Evolutionary conservation across 768 basidiomycete species (phyloP), one percentile per base, ranked within the genome.

Genomic region (Trametes coccinea): DNA sequence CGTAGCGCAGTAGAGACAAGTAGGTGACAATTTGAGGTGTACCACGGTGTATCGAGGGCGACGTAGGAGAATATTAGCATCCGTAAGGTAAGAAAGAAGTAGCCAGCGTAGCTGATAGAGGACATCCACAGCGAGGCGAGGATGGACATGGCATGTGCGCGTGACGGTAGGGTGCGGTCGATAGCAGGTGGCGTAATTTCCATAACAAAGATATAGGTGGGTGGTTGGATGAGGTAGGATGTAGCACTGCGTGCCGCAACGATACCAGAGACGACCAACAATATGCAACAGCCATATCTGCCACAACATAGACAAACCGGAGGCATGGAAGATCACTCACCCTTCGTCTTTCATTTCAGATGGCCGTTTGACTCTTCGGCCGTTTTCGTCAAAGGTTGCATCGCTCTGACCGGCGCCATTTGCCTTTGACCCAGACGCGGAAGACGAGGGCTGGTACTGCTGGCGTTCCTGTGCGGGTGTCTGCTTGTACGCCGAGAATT

Each of bases 321-420:
- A 17, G 17, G 40, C 33, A 37, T 13, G 33, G 30, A 50, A 39
- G 39, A 39, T 29, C 27, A 64, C 93, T 92, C 84, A 96, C 94
- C 94, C 94, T 90, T 95, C 94, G 69, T 96, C 94, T 74, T 93
- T 93, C 92, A 93, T 93, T 75, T 95, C 93, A 10, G 87, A 88
- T 22, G 90, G 90, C 30, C 90, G 82, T 33, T 93, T 76, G 6
- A 62, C 53, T 45, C 67, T 46, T 9, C 54, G 82, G 82, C 52
- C 89, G 82, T 70, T 88, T 84, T 48, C 80, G 78, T 55, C 76
- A 73, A 27, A 78, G 17, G 5, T 56, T 31, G 49, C 41, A n/a
- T 17, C 61, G 77, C 77, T 14, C 75, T 72, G 17, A 69, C 43
- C 71, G 63, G 51, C 69, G 66, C 53, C 74, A 62, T 68, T 75